phyloP scores from a whole-genome alignment of 768 basidiomycete species.

The Psilocybe cyanescens region DNA sequence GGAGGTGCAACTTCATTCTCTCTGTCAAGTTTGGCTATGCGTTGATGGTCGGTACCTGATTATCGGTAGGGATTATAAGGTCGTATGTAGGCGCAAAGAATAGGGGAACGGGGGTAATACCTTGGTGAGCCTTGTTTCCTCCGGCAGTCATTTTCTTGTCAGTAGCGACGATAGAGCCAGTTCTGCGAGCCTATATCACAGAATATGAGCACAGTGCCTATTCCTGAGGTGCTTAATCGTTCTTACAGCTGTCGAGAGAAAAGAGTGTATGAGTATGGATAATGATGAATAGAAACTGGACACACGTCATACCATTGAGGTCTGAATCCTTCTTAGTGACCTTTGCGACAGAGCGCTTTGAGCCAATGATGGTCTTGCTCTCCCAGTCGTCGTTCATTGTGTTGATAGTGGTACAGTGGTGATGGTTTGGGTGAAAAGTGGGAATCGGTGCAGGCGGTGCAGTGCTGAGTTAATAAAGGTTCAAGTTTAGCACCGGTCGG shows the following conservation, averaged over 20 bases:
- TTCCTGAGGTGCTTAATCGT: background rate
- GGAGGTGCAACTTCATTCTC: constrained; percentile 97
- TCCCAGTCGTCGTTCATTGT: constrained; percentile 75
- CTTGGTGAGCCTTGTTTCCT: constrained; percentile 76
- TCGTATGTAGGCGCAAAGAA: background rate
- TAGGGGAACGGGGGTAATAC: constrained; percentile 35
- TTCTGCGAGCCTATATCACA: constrained; percentile 64
- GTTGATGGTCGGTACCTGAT: constrained; percentile 89
- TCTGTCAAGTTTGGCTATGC: constrained; percentile 91
- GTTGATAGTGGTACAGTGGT: constrained; percentile 19
- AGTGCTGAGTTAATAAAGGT: constrained; percentile 5
- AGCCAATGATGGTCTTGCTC: constrained; percentile 71
- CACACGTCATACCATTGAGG: constrained; percentile 49
- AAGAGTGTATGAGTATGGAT: constrained; percentile 4
- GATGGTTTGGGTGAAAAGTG: constrained; percentile 16
- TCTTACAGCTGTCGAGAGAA: constrained; percentile 55
- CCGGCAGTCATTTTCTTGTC: constrained; percentile 79
- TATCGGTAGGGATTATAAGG: background rate
- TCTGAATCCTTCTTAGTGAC: constrained; percentile 65
- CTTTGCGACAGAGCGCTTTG: constrained; percentile 62
- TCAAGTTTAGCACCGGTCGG: constrained; percentile 10
- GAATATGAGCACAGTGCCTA: constrained; percentile 9
- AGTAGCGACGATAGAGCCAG: constrained; percentile 77
- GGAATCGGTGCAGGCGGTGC: constrained; percentile 3
- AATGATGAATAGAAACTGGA: constrained; percentile 4